Evolutionary conservation across 169 alveolate genomes (phyloP).

Genomic region (Eimeria praecox): DNA sequence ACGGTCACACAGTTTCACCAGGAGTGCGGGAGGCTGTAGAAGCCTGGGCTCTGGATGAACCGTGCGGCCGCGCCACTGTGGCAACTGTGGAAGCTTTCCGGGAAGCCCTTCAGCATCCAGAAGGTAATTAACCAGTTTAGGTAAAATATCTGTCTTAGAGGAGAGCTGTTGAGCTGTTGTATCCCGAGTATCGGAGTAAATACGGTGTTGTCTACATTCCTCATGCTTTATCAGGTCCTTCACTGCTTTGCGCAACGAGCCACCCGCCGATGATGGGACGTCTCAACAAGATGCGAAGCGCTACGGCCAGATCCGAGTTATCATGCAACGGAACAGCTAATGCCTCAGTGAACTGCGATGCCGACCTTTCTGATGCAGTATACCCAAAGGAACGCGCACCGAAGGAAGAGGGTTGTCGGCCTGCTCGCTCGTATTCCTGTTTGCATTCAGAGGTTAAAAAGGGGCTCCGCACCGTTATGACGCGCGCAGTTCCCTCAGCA

Average conservation of each 20-base stretch:
- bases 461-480: background rate
- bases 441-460: background rate
- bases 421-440: background rate
- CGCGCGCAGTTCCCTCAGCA: background rate
- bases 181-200: background rate
- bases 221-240: background rate
- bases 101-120: constrained; percentile 25
- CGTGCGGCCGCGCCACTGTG: constrained; percentile 64
- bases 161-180: background rate
- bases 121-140: background rate
- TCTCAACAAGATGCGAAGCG: background rate
- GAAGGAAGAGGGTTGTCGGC: background rate
- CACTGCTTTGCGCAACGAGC: constrained; percentile 5
- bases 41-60: constrained; percentile 34
- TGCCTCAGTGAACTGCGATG: background rate
- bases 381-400: background rate
- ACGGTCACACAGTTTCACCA: constrained; percentile 62
- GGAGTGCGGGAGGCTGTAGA: constrained; percentile 55
- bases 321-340: background rate
- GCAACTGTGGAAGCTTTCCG: constrained; percentile 66
- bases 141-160: background rate
- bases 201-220: background rate
- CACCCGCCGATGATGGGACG: background rate
- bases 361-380: background rate
- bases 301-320: background rate